Conservation (phyloP, 805 yeast genomes). For the Wickerhamiella occidentalis region DNA sequence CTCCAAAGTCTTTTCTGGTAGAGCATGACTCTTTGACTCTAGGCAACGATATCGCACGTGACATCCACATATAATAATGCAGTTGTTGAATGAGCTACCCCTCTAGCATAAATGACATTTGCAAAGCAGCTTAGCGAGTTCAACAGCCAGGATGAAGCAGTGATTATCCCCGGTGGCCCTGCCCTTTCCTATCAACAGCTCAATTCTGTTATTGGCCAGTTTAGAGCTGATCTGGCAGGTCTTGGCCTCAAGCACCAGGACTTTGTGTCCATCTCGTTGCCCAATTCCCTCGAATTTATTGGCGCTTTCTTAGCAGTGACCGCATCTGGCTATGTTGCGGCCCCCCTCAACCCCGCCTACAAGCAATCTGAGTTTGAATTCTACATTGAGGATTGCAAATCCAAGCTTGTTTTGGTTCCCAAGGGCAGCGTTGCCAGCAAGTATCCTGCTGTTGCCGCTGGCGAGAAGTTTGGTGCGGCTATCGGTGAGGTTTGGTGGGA, state of each 20-base stretch:
- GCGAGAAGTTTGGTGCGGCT: conserved; percentile 36
- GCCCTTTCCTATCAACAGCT: conserved; percentile 36
- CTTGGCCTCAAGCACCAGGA: conserved; percentile 32
- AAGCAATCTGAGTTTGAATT: conserved; percentile 51
- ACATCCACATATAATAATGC: background rate
- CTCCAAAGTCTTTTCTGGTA: too few relatives aligned
- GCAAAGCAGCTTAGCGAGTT: background rate
- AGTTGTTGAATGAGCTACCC: background rate
- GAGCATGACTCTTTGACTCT: background rate
- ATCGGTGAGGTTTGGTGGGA: conserved; percentile 43
- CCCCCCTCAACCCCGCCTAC: conserved; percentile 57
- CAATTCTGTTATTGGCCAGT: conserved; percentile 25
- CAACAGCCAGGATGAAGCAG: conserved; percentile 13
- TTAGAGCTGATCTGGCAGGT: conserved; percentile 33
- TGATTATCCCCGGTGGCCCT: conserved; percentile 39
- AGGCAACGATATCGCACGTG: background rate
- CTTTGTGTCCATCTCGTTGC: conserved; percentile 47
- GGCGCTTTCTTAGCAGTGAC: conserved; percentile 46
- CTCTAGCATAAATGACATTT: conserved; percentile 1
- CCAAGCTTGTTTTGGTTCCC: conserved; percentile 48
- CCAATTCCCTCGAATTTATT: conserved; percentile 48
- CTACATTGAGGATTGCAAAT: conserved; percentile 47
- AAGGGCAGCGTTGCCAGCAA: conserved; percentile 33
- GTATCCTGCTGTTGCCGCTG: conserved; percentile 40
- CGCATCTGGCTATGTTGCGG: conserved; percentile 45